phyloP scores from a whole-genome alignment of 2,329 filamentous ascomycete species.

The Ploettnerulaceae sp. region DNA sequence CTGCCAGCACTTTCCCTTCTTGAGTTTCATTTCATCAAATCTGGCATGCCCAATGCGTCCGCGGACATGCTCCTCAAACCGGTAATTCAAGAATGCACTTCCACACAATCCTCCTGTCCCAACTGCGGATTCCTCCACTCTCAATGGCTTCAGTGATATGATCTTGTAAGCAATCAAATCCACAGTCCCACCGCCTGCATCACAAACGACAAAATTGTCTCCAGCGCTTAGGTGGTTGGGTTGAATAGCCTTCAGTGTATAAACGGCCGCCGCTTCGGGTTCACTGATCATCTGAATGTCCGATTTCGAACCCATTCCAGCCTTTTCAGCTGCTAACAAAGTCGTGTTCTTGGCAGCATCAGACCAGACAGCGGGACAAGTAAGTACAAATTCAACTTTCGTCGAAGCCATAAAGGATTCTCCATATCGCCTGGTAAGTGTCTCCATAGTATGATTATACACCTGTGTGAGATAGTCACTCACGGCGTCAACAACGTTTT shows the following conservation, averaged over 20 bases:
- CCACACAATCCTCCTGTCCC: conserved; percentile 75
- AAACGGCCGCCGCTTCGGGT: conserved; percentile 74
- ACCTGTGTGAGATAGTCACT: conserved; percentile 75
- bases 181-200: conserved; percentile 55
- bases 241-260: conserved; percentile 74
- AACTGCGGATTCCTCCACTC: conserved; percentile 73
- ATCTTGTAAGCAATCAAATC: conserved; percentile 82
- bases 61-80: conserved; percentile 74
- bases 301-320: conserved; percentile 67
- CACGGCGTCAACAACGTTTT: conserved; percentile 74
- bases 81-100: conserved; percentile 73
- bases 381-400: conserved; percentile 73
- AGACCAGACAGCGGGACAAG: conserved; percentile 79
- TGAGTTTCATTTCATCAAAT: conserved; percentile 71
- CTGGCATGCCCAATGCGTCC: conserved; percentile 59
- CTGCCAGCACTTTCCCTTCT: conserved; percentile 76
- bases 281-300: conserved; percentile 77
- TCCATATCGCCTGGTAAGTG: conserved; percentile 67
- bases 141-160: conserved; percentile 64
- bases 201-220: conserved; percentile 54
- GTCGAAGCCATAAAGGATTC: conserved; percentile 74
- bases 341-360: conserved; percentile 83
- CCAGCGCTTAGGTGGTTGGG: conserved; percentile 68
- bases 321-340: conserved; percentile 68
- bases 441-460: conserved; percentile 74